These are phyloP conservation scores for Mycena galopus DNA, from an alignment of 768 basidiomycete genomes.

Conservation along the genomic window DNA sequence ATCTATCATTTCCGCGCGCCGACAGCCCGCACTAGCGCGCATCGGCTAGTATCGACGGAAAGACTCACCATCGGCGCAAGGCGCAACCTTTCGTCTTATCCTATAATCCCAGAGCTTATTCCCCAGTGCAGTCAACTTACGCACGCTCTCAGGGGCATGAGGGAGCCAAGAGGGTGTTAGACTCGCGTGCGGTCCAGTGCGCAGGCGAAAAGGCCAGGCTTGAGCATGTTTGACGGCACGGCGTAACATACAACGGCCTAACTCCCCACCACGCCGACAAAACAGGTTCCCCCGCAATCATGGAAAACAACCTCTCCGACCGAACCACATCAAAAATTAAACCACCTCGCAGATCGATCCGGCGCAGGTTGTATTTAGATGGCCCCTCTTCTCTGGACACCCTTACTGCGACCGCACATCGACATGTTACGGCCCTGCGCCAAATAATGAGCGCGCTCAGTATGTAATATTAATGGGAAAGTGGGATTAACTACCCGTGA, in stretches of 20 bases:
- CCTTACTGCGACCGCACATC: background rate
- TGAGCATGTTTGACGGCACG: slow-evolving; percentile 25
- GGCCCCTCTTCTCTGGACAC: background rate
- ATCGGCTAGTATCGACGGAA: slow-evolving; percentile 2
- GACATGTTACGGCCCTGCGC: slow-evolving; percentile 1
- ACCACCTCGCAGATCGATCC: slow-evolving; percentile 6
- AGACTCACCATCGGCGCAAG: slow-evolving; percentile 5
- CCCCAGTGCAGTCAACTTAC: background rate
- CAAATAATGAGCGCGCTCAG: slow-evolving; percentile 22
- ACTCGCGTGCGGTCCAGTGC: slow-evolving; percentile 10
- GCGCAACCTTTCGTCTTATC: slow-evolving; percentile 22
- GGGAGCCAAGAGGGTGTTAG: slow-evolving; percentile 25
- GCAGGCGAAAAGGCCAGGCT: slow-evolving; percentile 29
- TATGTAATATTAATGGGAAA: slow-evolving; percentile 30
- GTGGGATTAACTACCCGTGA: slow-evolving; percentile 33
- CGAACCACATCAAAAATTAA: slow-evolving; percentile 19
- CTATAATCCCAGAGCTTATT: slow-evolving; percentile 21
- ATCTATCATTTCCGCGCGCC: background rate
- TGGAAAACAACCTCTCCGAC: slow-evolving; percentile 14
- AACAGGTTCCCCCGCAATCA: slow-evolving; percentile 10
- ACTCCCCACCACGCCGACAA: background rate
- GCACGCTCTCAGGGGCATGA: slow-evolving; percentile 21
- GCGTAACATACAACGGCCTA: slow-evolving; percentile 18
- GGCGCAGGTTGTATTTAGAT: slow-evolving; percentile 7
- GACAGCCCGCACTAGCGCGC: background rate